phyloP scores from a whole-genome alignment of 345 rosid species.

The Citrus sp. region DNA sequence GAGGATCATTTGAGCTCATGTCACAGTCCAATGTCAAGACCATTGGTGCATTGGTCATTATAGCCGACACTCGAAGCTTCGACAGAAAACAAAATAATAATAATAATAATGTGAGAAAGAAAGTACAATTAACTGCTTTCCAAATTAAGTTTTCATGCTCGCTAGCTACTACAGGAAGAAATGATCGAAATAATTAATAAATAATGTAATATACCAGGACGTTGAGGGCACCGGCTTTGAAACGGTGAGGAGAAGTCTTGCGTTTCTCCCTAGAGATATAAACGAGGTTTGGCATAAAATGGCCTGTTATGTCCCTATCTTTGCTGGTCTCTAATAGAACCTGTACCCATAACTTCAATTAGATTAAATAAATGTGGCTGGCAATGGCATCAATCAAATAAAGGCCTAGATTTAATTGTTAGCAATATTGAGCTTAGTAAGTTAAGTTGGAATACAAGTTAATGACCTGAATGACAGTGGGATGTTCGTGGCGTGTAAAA shows the following conservation, averaged over 20 bases:
- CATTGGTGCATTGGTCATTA: slow-evolving; percentile 65
- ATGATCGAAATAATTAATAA: too few species aligned
- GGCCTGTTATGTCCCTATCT: slow-evolving; percentile 36
- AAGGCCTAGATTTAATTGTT: neutral
- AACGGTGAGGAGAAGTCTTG: slow-evolving; percentile 48
- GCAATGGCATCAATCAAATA: neutral
- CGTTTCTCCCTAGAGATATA: slow-evolving; percentile 67
- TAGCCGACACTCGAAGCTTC: slow-evolving; percentile 71
- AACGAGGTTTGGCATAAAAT: slow-evolving; percentile 53
- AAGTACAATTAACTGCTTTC: too few species aligned
- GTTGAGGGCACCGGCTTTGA: slow-evolving; percentile 88
- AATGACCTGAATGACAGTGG: slow-evolving; percentile 58
- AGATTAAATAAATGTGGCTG: neutral
- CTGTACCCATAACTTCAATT: slow-evolving; percentile 15
- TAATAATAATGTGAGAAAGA: neutral
- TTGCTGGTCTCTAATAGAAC: slow-evolving; percentile 41
- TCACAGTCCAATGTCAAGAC: slow-evolving; percentile 78
- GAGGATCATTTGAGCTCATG: slow-evolving; percentile 71
- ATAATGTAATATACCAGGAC: slow-evolving; percentile 33
- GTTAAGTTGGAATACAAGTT: neutral
- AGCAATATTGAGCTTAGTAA: too few species aligned
- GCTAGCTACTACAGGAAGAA: too few species aligned
- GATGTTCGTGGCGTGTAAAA: slow-evolving; percentile 59
- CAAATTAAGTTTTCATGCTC: too few species aligned
- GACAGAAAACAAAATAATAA: neutral